Evolutionary conservation across 345 rosid species (phyloP), one percentile per base, ranked within the genome.

Genomic region (Salix udensis): DNA sequence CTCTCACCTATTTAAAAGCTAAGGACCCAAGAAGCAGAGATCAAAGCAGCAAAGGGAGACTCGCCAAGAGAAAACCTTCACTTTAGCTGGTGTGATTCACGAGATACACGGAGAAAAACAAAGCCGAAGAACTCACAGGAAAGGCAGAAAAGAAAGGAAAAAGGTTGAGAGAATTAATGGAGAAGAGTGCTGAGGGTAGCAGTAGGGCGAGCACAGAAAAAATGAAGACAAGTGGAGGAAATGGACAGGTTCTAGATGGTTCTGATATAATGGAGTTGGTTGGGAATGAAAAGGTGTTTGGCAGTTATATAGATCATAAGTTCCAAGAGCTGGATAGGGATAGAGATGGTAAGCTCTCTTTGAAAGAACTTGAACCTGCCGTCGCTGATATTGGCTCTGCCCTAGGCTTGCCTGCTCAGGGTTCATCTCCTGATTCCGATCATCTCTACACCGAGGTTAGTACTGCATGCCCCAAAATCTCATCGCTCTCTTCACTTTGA

Each of bases 371-470:
- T 61, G 82, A 92, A 62, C 99, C 99, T 21, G 98, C 94, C 83
- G 97, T 96, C 78, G 95, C 94, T 74, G 97, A 93, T 83, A 90
- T 91, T 75, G 97, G 98, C 65, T 95, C 95, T 48, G 97, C 95
- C 10, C 92, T 93, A 72, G 99, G 99, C 76, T 86, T 96, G 85
- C 97, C 97, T 66, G 74, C 87, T 77, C 93, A 91, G 68, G 97
- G 97, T 37, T 76, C 95, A 55, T 91, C 98, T 62, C 82, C 90
- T 76, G 91, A 88, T 80, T 93, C 99, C 44, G 97, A 92, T 80
- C 90, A 86, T 74, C 87, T 92, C 85, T 92, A 93, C 86, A 85
- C 94, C 19, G 96, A 96, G 99, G 98, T 88, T 31, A 62, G 74
- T 37, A 0, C 37, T 34, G 3, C 28, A 21, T 19, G 60, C 60